Percentiles rank a stretch among this genome's conserved stretches.
phyloP scores from a whole-genome alignment of 495 filamentous ascomycete species.

The Penicillium alfredii region DNA sequence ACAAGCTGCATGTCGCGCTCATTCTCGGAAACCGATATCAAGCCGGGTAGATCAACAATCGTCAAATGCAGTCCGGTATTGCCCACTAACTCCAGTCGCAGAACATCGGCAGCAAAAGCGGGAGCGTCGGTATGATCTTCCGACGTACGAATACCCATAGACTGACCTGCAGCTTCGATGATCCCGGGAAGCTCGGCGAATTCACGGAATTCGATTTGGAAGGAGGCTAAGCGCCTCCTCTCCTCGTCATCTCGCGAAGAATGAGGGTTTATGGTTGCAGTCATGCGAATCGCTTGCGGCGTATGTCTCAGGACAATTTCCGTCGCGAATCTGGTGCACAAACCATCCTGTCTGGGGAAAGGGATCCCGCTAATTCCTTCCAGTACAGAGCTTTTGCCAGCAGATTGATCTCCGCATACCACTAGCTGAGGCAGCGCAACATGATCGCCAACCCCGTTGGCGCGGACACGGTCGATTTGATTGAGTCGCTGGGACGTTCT shows the following conservation, averaged over 20 bases:
- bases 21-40: slow-evolving; percentile 28
- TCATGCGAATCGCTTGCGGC: slow-evolving; percentile 1
- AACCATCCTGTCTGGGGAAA: slow-evolving; percentile 32
- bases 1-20: slow-evolving; percentile 28
- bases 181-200: slow-evolving; percentile 35
- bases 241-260: slow-evolving; percentile 7
- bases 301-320: slow-evolving; percentile 27
- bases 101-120: slow-evolving; percentile 44
- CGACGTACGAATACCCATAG: slow-evolving; percentile 29
- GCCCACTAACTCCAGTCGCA: slow-evolving; percentile 47
- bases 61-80: slow-evolving; percentile 47
- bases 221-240: slow-evolving; percentile 6
- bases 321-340: slow-evolving; percentile 34
- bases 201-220: slow-evolving; percentile 8
- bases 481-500: slow-evolving; percentile 13
- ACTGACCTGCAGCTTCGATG: slow-evolving; percentile 34
- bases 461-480: slow-evolving; percentile 6
- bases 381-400: slow-evolving; percentile 44
- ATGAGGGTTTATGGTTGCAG: slow-evolving; percentile 12
- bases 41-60: slow-evolving; percentile 50
- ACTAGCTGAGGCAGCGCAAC: slow-evolving; percentile 60
- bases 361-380: slow-evolving; percentile 37
- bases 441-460: slow-evolving; percentile 46
- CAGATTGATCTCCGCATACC: slow-evolving; percentile 55
- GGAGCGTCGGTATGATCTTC: slow-evolving; percentile 14